phyloP scores from a whole-genome alignment of 176 grass and related monocot species.

The Carex scoparia region DNA sequence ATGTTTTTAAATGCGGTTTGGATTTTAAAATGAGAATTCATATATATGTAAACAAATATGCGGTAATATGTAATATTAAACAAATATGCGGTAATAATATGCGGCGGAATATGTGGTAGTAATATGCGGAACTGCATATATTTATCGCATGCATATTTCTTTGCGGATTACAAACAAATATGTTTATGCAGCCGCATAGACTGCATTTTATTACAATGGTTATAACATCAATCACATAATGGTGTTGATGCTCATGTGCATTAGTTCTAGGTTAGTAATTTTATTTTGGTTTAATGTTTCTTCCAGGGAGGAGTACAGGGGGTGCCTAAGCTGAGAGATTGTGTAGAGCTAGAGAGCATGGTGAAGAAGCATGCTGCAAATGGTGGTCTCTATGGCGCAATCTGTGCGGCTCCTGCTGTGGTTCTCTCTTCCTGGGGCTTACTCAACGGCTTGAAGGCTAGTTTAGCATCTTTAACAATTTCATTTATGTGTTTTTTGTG shows the following conservation, averaged over 20 bases:
- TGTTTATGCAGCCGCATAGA: no score
- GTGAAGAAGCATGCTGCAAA: slow-evolving; percentile 60
- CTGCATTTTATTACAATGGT: no score
- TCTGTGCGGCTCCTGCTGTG: slow-evolving; percentile 51
- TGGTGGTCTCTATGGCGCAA: slow-evolving; percentile 57
- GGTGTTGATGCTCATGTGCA: neutral
- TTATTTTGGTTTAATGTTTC: neutral
- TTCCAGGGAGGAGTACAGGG: slow-evolving; percentile 71
- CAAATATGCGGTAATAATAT: no score
- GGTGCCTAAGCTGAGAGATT: slow-evolving; percentile 53
- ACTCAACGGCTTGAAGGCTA: slow-evolving; percentile 81
- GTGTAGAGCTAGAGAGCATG: slow-evolving; percentile 56
- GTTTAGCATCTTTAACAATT: neutral
- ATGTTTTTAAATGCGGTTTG: no score
- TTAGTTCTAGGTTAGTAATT: neutral
- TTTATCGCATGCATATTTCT: no score
- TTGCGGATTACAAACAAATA: no score
- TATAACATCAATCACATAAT: neutral
- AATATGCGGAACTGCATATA: no score
- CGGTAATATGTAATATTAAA: no score
- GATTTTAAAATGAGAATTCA: no score
- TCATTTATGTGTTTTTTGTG: neutral
- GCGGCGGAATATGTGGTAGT: no score
- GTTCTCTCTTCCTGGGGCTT: slow-evolving; percentile 64
- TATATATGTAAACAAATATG: no score